phyloP scores from a whole-genome alignment of 257 asterid genomes.

The Perilla frutescens region DNA sequence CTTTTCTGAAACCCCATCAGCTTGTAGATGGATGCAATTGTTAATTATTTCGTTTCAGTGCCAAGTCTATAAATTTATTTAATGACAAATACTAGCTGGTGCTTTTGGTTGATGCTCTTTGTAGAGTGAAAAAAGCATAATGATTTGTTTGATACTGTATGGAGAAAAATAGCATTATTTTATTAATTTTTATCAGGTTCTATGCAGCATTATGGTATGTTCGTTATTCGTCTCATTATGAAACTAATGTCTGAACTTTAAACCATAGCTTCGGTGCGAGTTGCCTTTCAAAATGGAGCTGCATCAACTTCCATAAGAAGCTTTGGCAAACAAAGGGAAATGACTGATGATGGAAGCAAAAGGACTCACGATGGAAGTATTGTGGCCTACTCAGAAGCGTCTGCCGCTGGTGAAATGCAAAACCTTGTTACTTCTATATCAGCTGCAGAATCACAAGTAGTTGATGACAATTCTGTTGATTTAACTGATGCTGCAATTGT shows the following conservation, averaged over 20 bases:
- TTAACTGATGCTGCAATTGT: constrained; percentile 22
- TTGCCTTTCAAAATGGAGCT: constrained; percentile 55
- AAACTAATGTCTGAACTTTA: constrained; percentile 26
- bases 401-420: constrained; percentile 36
- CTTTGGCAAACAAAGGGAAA: constrained; percentile 47
- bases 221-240: constrained; percentile 3
- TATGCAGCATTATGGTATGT: neutral
- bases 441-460: constrained; percentile 34
- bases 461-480: constrained; percentile 28
- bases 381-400: constrained; percentile 36
- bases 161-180: neutral
- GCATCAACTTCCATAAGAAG: constrained; percentile 47
- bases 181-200: neutral
- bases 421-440: constrained; percentile 38
- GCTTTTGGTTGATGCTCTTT: neutral
- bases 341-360: constrained; percentile 34
- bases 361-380: constrained; percentile 28
- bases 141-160: constrained; percentile 4
- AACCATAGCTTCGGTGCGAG: constrained; percentile 52
- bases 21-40: neutral
- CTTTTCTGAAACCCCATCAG: constrained; percentile 19
- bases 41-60: constrained; percentile 13
- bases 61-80: neutral
- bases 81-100: neutral
- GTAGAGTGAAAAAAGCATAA: neutral